Percentiles rank a stretch among this genome's conserved stretches.
These are phyloP conservation scores for Cladophialophora yegresii DNA, from an alignment of 2,329 filamentous ascomycete genomes.

Conservation along the genomic window DNA sequence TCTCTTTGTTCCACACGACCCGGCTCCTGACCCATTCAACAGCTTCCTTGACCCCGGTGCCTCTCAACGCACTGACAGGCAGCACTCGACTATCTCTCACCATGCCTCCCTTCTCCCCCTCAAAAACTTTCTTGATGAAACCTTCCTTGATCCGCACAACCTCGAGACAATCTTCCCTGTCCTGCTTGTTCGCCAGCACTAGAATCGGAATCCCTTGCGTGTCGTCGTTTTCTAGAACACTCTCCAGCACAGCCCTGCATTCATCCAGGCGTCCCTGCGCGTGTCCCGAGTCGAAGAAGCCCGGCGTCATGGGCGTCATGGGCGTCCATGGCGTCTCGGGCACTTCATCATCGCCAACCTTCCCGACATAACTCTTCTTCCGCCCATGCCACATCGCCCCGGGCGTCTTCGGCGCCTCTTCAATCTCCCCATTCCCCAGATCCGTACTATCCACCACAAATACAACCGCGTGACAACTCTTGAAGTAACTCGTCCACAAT, in stretches of 20 bases:
- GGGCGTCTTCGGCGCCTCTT: slow-evolving; percentile 39
- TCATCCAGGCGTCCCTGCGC: slow-evolving; percentile 71
- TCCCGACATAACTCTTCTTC: slow-evolving; percentile 37
- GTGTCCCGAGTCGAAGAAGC: slow-evolving; percentile 19
- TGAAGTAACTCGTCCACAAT: slow-evolving; percentile 95
- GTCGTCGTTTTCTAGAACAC: slow-evolving; percentile 82
- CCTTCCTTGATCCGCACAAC: slow-evolving; percentile 97
- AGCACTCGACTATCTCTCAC: slow-evolving; percentile 89
- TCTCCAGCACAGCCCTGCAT: slow-evolving; percentile 84
- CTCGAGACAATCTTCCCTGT: slow-evolving; percentile 95
- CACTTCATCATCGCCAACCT: slow-evolving; percentile 31
- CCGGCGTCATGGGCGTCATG: slow-evolving; percentile 43
- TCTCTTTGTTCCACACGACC: slow-evolving; percentile 96
- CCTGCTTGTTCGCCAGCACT: slow-evolving; percentile 95
- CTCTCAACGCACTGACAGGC: slow-evolving; percentile 82
- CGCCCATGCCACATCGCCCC: slow-evolving; percentile 33
- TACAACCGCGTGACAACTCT: slow-evolving; percentile 90
- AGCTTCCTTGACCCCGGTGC: slow-evolving; percentile 83
- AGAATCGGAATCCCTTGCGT: slow-evolving; percentile 89
- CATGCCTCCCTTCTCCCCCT: slow-evolving; percentile 82
- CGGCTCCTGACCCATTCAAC: slow-evolving; percentile 94
- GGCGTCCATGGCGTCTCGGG: slow-evolving; percentile 44
- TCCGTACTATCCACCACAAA: slow-evolving; percentile 97
- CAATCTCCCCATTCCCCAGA: slow-evolving; percentile 71
- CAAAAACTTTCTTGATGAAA: slow-evolving; percentile 90